These are phyloP conservation scores for Moesziomyces parantarcticus DNA, from an alignment of 1,284 basidiomycete species.

Conservation along the genomic window DNA sequence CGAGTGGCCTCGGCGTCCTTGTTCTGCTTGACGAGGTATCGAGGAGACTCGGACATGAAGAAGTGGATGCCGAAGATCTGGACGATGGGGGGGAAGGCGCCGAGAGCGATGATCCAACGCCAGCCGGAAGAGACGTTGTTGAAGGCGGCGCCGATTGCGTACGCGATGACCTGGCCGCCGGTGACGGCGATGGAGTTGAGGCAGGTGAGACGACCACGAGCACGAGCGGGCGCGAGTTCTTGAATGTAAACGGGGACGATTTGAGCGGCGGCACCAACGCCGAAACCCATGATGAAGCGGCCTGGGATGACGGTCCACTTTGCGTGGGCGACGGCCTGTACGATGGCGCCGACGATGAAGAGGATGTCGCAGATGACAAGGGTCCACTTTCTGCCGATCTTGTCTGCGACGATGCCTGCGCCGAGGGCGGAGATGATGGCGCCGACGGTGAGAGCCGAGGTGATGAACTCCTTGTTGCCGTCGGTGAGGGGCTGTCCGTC, in stretches of 20 bases:
- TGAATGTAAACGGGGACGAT: slow-evolving; percentile 68
- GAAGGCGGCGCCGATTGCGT: slow-evolving; percentile 63
- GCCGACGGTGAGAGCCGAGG: slow-evolving; percentile 47
- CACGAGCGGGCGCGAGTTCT: slow-evolving; percentile 68
- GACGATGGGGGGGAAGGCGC: slow-evolving; percentile 65
- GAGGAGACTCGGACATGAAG: slow-evolving; percentile 68
- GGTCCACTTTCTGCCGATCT: slow-evolving; percentile 68
- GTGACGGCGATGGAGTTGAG: slow-evolving; percentile 68
- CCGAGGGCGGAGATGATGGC: slow-evolving; percentile 61
- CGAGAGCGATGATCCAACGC: slow-evolving; percentile 69
- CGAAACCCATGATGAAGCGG: slow-evolving; percentile 69
- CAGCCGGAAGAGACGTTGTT: slow-evolving; percentile 63
- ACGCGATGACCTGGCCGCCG: slow-evolving; percentile 68
- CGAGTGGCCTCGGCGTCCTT: slow-evolving; percentile 56
- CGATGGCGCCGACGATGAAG: slow-evolving; percentile 66
- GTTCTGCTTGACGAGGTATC: slow-evolving; percentile 65
- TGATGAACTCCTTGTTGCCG: slow-evolving; percentile 54
- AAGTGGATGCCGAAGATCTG: slow-evolving; percentile 65
- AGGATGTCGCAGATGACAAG: slow-evolving; percentile 58
- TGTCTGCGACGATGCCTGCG: slow-evolving; percentile 66
- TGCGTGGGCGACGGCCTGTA: slow-evolving; percentile 67
- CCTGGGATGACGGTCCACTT: slow-evolving; percentile 68
- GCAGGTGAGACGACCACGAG: slow-evolving; percentile 68
- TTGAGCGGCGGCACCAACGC: slow-evolving; percentile 67
- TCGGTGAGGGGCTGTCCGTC: slow-evolving; percentile 32